A percentile compares a stretch with the other conserved stretches of the same genome.
Conservation (phyloP, 2,329 filamentous ascomycete genomes). For the Talaromyces sp. region DNA sequence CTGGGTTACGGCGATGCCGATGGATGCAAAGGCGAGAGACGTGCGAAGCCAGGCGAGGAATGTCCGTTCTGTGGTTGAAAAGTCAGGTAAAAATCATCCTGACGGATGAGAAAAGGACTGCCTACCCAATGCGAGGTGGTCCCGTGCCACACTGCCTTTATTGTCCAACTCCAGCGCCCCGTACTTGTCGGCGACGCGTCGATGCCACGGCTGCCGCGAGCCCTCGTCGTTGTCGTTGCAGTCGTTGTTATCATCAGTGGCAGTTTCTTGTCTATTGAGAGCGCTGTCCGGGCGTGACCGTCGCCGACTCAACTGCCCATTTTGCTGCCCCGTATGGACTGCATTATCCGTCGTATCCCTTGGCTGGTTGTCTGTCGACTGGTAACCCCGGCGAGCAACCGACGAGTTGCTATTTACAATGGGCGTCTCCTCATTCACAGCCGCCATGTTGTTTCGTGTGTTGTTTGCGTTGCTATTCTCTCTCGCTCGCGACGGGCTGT, state of each 20-base stretch:
- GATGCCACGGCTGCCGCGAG: constrained; percentile 38
- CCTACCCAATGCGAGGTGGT: constrained; percentile 59
- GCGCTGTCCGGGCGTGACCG: neutral
- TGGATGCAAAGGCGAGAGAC: constrained; percentile 60
- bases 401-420: constrained; percentile 22
- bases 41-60: constrained; percentile 65
- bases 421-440: constrained; percentile 25
- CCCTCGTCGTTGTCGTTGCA: neutral
- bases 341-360: constrained; percentile 12
- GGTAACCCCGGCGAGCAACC: constrained; percentile 25
- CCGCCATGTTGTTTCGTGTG: neutral
- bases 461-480: neutral
- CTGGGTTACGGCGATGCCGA: constrained; percentile 62
- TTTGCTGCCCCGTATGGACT: neutral
- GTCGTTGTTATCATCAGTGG: constrained; percentile 1
- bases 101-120: no score
- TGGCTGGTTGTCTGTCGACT: constrained; percentile 23
- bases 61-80: constrained; percentile 53
- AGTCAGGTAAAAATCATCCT: no score
- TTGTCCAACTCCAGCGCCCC: constrained; percentile 61
- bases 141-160: constrained; percentile 60
- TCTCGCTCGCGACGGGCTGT: neutral
- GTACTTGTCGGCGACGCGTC: constrained; percentile 51
- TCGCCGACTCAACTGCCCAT: neutral
- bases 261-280: neutral